A percentile compares a stretch with the other conserved stretches of the same genome.
These are phyloP conservation scores for Russula compacta DNA, from an alignment of 768 basidiomycete species.

Conservation along the genomic window DNA sequence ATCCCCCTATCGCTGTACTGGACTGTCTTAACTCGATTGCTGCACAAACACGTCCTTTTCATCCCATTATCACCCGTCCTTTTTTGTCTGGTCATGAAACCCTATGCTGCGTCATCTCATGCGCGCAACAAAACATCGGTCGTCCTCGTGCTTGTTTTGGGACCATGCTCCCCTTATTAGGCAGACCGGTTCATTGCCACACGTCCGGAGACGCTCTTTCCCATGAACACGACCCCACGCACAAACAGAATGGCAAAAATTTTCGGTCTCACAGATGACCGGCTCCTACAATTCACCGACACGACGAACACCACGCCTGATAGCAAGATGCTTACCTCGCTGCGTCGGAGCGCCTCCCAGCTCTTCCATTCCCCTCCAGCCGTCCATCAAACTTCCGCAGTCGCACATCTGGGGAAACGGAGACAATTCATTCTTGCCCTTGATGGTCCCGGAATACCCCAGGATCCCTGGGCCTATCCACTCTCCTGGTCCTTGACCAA, in stretches of 20 bases:
- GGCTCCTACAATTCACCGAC: conserved; percentile 45
- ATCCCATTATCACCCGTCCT: not conserved
- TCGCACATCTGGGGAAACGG: conserved; percentile 45
- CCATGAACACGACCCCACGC: conserved; percentile 54
- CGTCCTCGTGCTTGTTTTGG: not conserved
- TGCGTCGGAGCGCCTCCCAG: conserved; percentile 44
- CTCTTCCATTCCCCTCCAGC: conserved; percentile 34
- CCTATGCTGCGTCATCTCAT: not conserved
- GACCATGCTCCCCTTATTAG: conserved; percentile 27
- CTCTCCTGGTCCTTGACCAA: conserved; percentile 55
- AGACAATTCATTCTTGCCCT: conserved; percentile 49
- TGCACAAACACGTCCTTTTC: not conserved
- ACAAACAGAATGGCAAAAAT: conserved; percentile 57
- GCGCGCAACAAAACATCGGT: not conserved
- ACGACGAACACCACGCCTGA: conserved; percentile 28
- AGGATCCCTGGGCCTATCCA: conserved; percentile 45
- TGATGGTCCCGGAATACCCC: conserved; percentile 55
- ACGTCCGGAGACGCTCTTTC: conserved; percentile 41
- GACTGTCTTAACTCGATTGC: not conserved
- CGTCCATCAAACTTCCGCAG: conserved; percentile 39
- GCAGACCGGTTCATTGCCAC: conserved; percentile 53
- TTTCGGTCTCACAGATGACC: conserved; percentile 50
- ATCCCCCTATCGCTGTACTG: not conserved
- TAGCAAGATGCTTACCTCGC: conserved; percentile 36
- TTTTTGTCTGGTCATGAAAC: not conserved